Evolutionary conservation across 2,329 filamentous ascomycete genomes (phyloP), one percentile per base, ranked within the genome.

Genomic region (Paracorniculantispora psalliotae): DNA sequence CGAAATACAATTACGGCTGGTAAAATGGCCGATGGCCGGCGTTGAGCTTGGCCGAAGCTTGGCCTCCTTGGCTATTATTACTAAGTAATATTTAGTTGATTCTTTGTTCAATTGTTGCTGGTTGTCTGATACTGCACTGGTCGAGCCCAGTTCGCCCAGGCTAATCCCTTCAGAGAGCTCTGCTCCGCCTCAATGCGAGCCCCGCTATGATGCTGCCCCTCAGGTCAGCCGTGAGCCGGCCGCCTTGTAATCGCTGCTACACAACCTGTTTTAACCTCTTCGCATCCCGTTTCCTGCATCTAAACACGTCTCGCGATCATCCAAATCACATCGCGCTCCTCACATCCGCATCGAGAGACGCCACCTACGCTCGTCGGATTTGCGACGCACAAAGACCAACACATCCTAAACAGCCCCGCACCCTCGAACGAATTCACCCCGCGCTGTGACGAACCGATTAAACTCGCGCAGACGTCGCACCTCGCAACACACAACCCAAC

Each of bases 121-220:
- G n/a, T 37, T 15, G 33, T 37, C 33, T 13, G 33, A 15, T 37
- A 5, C 47, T 21, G 3, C 1, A 9, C 13, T 39, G 33, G 5
- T 39, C 8, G 33, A 5, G 17, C 33, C 19, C 26, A 52, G 21
- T 41, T 13, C 1, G 49, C 49, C 52, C 19, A 25, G 23, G 53
- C 53, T 56, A 56, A 30, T 39, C 30, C 30, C 19, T 37, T 48
- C 44, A 43, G 25, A 47, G 51, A 37, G 28, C 41, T 19, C 44
- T 41, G 43, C 53, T 56, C 53, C 53, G 53, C 53, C 53, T 21
- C 53, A 26, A 25, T 47, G 53, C 10, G 12, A 25, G 53, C 53
- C 53, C 53, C 53, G 43, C 53, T 56, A 48, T 56, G 30, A 48
- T 48, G 44, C 17, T 56, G 53, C 53, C 53, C 53, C 53, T 56